Base-by-base conservation (phyloP, 1,284 basidiomycete genomes). In the Cutaneotrichosporon sp. region DNA sequence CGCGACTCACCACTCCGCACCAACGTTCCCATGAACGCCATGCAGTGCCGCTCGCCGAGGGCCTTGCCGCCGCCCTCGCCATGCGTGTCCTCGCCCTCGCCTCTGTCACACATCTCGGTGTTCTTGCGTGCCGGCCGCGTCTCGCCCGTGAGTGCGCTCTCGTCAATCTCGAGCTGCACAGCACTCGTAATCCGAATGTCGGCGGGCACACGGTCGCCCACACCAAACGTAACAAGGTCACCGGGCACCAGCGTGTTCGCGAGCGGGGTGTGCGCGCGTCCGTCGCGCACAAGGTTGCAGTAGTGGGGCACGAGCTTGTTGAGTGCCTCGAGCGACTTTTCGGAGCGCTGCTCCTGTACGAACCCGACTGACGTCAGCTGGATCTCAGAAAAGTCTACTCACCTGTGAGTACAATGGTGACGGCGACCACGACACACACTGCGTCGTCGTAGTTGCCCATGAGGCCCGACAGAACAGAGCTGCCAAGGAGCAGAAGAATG, bases 301-400 rank as follows among this genome's bases (percentile, higher is more conserved):
- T 95, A 92, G 76, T 97, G 95, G 0, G 95, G 95, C 13, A 97
- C 94, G 47, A 97, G 89, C 80, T 96, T 97, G 83, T 94, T 97
- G 34, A 98, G 84, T 0, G 96, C 93, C 79, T 97, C 92, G 31
- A 98, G 83, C 62, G 90, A 92, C 81, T 97, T 90, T 80, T 98
- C 96, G 0, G 94, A 97, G 49, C 95, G 85, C 69, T 90, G 88
- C 81, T 98, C 95, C 79, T 98, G 95, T 42, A 97, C 88, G 74
- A 97, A 97, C 0, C 92, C 96, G 65, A 98, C 95, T 93, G 73
- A 36, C 18, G 56, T 69, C 46, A 70, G 65, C 60, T 47, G 18
- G 16, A 8, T 26, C 36, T 22, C 6, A 16, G 14, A 14, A 14
- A 30, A 46, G 18, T 55, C 38, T 2, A 79, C 85, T 75, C 69